phyloP scores from a whole-genome alignment of 2,329 filamentous ascomycete species.

The Fonsecaea erecta region DNA sequence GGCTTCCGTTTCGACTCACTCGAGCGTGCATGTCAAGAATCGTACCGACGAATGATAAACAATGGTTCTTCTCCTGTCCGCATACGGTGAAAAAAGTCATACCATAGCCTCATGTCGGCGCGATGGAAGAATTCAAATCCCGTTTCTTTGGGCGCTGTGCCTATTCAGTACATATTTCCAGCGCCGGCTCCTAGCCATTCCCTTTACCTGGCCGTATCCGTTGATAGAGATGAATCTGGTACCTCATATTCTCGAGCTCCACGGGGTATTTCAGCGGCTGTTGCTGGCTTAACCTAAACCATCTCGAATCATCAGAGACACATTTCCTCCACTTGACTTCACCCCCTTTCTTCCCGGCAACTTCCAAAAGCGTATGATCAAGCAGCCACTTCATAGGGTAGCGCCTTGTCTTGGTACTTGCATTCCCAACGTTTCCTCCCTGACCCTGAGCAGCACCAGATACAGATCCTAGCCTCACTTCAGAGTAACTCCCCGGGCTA shows the following conservation, averaged over 20 bases:
- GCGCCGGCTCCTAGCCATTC: not conserved
- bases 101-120: not conserved
- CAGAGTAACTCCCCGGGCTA: conserved; percentile 91
- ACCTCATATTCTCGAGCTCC: conserved; percentile 89
- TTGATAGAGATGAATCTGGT: conserved; percentile 84
- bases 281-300: conserved; percentile 73
- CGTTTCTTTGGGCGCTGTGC: not conserved
- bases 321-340: conserved; percentile 71
- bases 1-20: not conserved
- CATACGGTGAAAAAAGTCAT: not conserved
- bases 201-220: conserved; percentile 36
- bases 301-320: conserved; percentile 74
- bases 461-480: conserved; percentile 62
- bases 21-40: not conserved
- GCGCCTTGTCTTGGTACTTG: conserved; percentile 53
- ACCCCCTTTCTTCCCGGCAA: conserved; percentile 39
- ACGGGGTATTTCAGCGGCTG: conserved; percentile 73
- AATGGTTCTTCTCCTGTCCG: not conserved
- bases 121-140: not conserved
- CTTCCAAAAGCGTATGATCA: conserved; percentile 73
- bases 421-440: conserved; percentile 52
- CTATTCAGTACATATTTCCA: not conserved
- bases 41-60: not conserved
- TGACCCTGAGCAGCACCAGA: not conserved
- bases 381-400: conserved; percentile 96